phyloP scores from a whole-genome alignment of 78 protist species.

The Ministeria vibrans region DNA sequence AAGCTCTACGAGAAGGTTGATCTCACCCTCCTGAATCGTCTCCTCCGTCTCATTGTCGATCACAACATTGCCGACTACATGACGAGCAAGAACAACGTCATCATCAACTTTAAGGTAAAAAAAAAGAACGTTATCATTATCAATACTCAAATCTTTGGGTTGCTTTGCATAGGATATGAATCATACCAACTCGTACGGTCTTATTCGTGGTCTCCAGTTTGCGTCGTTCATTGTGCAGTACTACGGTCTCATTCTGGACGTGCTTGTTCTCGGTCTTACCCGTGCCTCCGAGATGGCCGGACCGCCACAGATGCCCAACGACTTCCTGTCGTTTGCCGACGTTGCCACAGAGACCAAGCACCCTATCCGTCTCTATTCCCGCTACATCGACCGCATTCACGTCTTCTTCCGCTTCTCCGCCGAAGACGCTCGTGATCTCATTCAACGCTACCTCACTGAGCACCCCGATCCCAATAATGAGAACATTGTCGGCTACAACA shows the following conservation, averaged over 20 bases:
- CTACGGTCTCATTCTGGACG: slow-evolving; percentile 92
- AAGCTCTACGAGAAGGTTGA: slow-evolving; percentile 95
- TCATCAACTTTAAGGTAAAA: slow-evolving; percentile 90
- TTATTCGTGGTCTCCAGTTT: slow-evolving; percentile 98
- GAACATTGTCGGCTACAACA: slow-evolving; percentile 97
- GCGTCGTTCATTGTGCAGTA: slow-evolving; percentile 85
- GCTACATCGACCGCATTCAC: slow-evolving; percentile 91
- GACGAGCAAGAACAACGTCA: slow-evolving; percentile 96
- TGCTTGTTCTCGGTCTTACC: slow-evolving; percentile 91
- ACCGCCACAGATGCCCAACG: slow-evolving; percentile 89
- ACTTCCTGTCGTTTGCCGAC: slow-evolving; percentile 64
- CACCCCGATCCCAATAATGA: slow-evolving; percentile 99
- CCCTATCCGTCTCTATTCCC: slow-evolving; percentile 94
- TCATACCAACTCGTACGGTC: slow-evolving; percentile 91
- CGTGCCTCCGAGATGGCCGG: slow-evolving; percentile 98
- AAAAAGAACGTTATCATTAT: too few relatives aligned
- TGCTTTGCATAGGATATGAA: too few relatives aligned
- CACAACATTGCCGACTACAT: slow-evolving; percentile 99
- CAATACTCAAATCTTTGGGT: too few relatives aligned
- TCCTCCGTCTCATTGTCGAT: slow-evolving; percentile 96
- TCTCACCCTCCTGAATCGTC: slow-evolving; percentile 92
- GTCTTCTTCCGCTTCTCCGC: slow-evolving; percentile 80
- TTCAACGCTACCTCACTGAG: slow-evolving; percentile 96
- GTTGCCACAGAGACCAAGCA: slow-evolving; percentile 80
- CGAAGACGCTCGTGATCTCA: slow-evolving; percentile 93